Conservation (phyloP, 805 yeast genomes). For the Candida ascalaphidarum region DNA sequence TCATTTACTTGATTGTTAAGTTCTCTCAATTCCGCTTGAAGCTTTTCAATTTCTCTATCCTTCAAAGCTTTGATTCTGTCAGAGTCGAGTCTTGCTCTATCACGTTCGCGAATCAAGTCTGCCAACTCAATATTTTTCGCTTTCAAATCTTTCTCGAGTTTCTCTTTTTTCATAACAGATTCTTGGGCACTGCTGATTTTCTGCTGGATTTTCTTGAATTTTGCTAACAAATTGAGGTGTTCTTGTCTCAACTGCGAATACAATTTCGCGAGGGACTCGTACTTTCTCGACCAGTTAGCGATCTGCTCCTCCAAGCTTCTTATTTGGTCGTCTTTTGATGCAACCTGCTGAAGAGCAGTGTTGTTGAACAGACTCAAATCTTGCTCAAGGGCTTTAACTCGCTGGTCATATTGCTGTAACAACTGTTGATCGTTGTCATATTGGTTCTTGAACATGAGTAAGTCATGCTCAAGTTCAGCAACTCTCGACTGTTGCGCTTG, state of each 20-base stretch:
- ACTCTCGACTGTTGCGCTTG: slow-evolving; percentile 71
- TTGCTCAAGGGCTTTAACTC: slow-evolving; percentile 73
- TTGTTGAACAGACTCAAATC: slow-evolving; percentile 56
- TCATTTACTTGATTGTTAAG: slow-evolving; percentile 50
- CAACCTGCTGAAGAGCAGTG: slow-evolving; percentile 64
- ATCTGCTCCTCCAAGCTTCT: slow-evolving; percentile 65
- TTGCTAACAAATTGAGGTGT: slow-evolving; percentile 69
- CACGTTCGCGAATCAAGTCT: slow-evolving; percentile 82
- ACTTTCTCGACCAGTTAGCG: slow-evolving; percentile 72
- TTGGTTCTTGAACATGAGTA: slow-evolving; percentile 66
- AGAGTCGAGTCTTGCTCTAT: slow-evolving; percentile 75
- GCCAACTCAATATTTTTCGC: slow-evolving; percentile 83
- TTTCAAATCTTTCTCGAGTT: slow-evolving; percentile 73
- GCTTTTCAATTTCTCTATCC: slow-evolving; percentile 54
- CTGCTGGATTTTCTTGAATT: slow-evolving; percentile 74
- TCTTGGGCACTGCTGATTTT: slow-evolving; percentile 88
- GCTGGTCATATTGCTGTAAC: slow-evolving; percentile 77
- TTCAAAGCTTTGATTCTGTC: slow-evolving; percentile 62
- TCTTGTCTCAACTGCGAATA: slow-evolving; percentile 90
- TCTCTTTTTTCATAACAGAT: slow-evolving; percentile 75
- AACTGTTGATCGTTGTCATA: slow-evolving; percentile 79
- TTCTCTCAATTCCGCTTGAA: slow-evolving; percentile 57
- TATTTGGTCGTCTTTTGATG: slow-evolving; percentile 68
- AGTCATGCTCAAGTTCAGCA: slow-evolving; percentile 74
- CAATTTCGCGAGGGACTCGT: slow-evolving; percentile 81